These are phyloP conservation scores for Aspergillus jensenii DNA, from an alignment of 2,329 filamentous ascomycete species.

Conservation along the genomic window DNA sequence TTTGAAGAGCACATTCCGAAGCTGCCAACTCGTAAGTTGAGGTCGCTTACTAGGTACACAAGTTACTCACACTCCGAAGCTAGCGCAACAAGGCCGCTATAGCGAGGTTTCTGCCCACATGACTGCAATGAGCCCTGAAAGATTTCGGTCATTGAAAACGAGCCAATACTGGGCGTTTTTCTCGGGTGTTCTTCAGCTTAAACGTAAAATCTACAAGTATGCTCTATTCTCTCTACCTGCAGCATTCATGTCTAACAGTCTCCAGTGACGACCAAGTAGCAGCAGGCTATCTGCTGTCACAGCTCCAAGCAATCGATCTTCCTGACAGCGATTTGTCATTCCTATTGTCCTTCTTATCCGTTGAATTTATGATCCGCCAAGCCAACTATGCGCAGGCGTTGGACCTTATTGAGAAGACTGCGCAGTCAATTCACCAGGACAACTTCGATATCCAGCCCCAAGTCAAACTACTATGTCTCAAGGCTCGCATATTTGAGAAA, in stretches of 20 bases:
- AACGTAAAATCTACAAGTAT: conserved; percentile 44
- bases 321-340: conserved; percentile 61
- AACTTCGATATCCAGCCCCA: conserved; percentile 66
- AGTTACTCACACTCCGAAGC: conserved; percentile 28
- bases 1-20: conserved; percentile 70
- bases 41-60: not conserved
- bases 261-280: conserved; percentile 56
- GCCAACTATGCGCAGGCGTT: conserved; percentile 56
- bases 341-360: conserved; percentile 58
- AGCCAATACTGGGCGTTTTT: conserved; percentile 58
- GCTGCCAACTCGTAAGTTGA: conserved; percentile 59
- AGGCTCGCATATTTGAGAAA: conserved; percentile 68
- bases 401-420: conserved; percentile 52
- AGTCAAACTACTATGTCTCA: conserved; percentile 69
- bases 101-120: conserved; percentile 64
- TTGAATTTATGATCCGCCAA: conserved; percentile 58
- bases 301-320: conserved; percentile 54
- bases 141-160: conserved; percentile 71
- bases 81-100: conserved; percentile 68
- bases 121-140: conserved; percentile 59
- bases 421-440: conserved; percentile 53
- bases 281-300: conserved; percentile 57
- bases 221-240: not conserved
- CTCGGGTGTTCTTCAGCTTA: conserved; percentile 44
- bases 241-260: conserved; percentile 17